Percentiles rank a stretch among this genome's conserved stretches.
phyloP scores from a whole-genome alignment of 73 alveolate genomes.

The Paramecium tetraurelia region DNA sequence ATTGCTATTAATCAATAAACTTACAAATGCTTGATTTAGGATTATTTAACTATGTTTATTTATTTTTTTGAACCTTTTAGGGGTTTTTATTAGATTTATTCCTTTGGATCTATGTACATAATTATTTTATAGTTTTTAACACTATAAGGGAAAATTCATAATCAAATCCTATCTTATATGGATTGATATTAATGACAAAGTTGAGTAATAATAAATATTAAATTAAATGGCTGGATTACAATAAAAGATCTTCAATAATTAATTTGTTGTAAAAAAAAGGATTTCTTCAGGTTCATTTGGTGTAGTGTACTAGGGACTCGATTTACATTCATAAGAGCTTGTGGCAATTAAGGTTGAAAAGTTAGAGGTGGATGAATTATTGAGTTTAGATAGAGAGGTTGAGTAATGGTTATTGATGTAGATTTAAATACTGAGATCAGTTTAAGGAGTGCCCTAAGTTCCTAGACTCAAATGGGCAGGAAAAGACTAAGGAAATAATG shows the following conservation, averaged over 20 bases:
- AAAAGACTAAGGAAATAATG: constrained; percentile 35
- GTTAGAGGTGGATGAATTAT: constrained; percentile 62
- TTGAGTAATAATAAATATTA: background rate
- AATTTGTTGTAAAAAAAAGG: background rate
- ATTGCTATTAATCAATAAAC: background rate
- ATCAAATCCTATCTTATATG: background rate
- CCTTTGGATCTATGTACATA: background rate
- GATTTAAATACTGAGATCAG: background rate
- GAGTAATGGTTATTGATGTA: background rate
- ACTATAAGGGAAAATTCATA: background rate
- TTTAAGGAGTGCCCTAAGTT: constrained; percentile 37
- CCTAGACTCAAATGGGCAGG: constrained; percentile 64
- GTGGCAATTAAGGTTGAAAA: constrained; percentile 50
- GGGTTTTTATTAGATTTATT: background rate
- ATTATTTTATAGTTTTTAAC: too few species aligned
- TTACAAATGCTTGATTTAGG: background rate
- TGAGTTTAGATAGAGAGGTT: constrained; percentile 56
- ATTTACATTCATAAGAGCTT: background rate
- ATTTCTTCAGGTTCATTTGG: constrained; percentile 32
- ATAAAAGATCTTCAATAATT: background rate
- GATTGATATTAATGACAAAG: background rate
- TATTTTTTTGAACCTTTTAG: background rate
- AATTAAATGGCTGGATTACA: background rate
- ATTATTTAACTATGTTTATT: background rate
- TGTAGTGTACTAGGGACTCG: background rate